A percentile compares a stretch with the other conserved stretches of the same genome.
Evolutionary conservation across 2,329 filamentous ascomycete species (phyloP).

Genomic region (Fusarium pilosicola): DNA sequence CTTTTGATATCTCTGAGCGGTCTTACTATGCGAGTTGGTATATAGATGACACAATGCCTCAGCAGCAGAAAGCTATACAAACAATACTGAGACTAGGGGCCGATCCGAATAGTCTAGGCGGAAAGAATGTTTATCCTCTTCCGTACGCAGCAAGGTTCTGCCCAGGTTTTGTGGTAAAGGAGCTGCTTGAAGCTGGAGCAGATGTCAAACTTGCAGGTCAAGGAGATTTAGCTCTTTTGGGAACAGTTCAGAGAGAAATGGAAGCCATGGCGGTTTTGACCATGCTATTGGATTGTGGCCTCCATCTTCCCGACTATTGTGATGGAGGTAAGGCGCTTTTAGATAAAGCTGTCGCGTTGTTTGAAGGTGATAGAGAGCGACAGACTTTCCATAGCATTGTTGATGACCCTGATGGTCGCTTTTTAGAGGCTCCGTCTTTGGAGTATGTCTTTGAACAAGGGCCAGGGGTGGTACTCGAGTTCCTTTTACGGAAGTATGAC

Average conservation of each 20-base stretch:
- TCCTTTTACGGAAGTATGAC: not conserved
- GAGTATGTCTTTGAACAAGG: constrained; percentile 12
- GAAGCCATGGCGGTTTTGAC: not conserved
- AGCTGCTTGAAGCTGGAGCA: constrained; percentile 11
- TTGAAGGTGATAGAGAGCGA: not conserved
- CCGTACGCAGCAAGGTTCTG: not conserved
- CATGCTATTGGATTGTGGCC: not conserved
- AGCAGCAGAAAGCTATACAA: not conserved
- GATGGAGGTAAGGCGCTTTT: not conserved
- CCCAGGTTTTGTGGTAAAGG: not conserved
- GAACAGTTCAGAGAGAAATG: not conserved
- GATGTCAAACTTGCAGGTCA: not conserved
- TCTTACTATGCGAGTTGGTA: not conserved
- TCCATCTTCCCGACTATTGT: not conserved
- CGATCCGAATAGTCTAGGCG: not conserved
- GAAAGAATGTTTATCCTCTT: not conserved
- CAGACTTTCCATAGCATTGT: not conserved
- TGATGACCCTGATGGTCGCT: not conserved
- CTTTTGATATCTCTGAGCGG: not conserved
- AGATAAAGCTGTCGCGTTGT: not conserved
- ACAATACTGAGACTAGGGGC: constrained; percentile 2
- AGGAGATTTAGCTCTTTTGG: not conserved
- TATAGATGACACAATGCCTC: not conserved
- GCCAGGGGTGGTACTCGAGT: not conserved
- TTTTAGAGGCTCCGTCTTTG: not conserved